Percentiles rank a stretch among this genome's conserved stretches.
Conservation (phyloP, 2,329 filamentous ascomycete species). For the Rosellinia necatrix region DNA sequence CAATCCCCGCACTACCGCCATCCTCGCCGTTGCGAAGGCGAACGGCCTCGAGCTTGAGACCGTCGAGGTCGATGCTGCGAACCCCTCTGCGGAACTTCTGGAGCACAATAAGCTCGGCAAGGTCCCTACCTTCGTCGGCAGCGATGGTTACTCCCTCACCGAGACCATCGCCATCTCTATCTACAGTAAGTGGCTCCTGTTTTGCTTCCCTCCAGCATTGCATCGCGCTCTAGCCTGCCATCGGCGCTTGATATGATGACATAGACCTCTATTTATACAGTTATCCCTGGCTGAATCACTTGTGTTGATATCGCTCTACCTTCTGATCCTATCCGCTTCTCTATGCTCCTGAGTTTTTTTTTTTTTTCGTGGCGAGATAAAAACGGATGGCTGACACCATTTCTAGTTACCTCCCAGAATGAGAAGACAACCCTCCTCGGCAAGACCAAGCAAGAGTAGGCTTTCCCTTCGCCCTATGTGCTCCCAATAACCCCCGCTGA, state of each 20-base stretch:
- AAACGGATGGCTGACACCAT: conserved; percentile 32
- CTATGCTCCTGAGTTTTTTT: no score
- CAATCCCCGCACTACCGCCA: conserved; percentile 87
- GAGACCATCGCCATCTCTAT: conserved; percentile 96
- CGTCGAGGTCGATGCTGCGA: conserved; percentile 70
- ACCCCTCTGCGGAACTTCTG: conserved; percentile 75
- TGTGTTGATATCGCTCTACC: conserved; percentile 88
- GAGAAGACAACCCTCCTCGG: conserved; percentile 99
- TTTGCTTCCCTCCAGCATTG: conserved; percentile 20
- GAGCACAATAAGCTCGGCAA: conserved; percentile 87
- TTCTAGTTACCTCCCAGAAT: conserved; percentile 93
- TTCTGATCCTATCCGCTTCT: conserved; percentile 65
- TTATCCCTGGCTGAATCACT: conserved; percentile 98
- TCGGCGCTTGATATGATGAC: conserved; percentile 64
- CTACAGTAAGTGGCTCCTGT: conserved; percentile 75
- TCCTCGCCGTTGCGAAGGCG: conserved; percentile 94
- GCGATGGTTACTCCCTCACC: conserved; percentile 86
- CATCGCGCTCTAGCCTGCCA: conserved; percentile 16
- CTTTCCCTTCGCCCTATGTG: conserved; percentile 16
- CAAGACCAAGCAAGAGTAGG: conserved; percentile 99
- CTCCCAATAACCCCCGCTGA: conserved; percentile 31
- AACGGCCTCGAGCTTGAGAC: conserved; percentile 92
- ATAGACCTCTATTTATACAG: conserved; percentile 75
- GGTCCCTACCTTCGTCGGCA: conserved; percentile 89
- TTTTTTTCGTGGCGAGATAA: conserved; percentile 36